Evolutionary conservation across 306 rosid genomes (phyloP), one percentile per base, ranked within the genome.

Genomic region (Castanospermum australe): DNA sequence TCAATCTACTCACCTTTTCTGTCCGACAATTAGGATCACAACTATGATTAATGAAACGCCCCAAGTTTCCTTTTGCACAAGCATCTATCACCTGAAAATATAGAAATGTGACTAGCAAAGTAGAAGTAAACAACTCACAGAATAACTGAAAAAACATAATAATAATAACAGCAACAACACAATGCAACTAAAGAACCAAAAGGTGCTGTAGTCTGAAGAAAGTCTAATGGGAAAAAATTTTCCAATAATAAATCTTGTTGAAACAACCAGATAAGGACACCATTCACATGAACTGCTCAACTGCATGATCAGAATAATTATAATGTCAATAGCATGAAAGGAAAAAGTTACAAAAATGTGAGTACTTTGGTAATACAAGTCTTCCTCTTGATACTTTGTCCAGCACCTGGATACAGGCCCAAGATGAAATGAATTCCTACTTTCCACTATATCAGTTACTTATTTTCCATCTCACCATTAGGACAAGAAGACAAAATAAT

Each of bases 1-100:
- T 83, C 83, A 8, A 33, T 39, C 47, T 33, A 73, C 28, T 83
- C 83, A 93, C 99, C 98, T 96, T 96, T 78, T 96, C 99, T 11
- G 99, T 96, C 57, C 92, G 93, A 79, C 99, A 96, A 84, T 96
- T 96, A 35, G 99, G 99, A 41, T 91, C 96, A 82, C 99, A 96
- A 63, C 99, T 96, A 77, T 96, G 99, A 89, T 93, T 96, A 81
- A 96, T 96, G 89, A 91, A 96, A 57, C 99, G 98, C 55, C 99
- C 99, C 92, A 93, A 82, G 86, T 96, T 96, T 87, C 99, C 99
- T 87, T 96, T 96, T 63, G 94, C 92, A 79, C 97, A 91, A 60
- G 99, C 99, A 87, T 96, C 99, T 71, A 96, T 96, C 56, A 96
- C 98, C 99, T 96, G 93, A 56, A 87, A 78, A 80, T 67, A 81